phyloP scores from a whole-genome alignment of 2,329 filamentous ascomycete species.

The Colletotrichum tabaci region DNA sequence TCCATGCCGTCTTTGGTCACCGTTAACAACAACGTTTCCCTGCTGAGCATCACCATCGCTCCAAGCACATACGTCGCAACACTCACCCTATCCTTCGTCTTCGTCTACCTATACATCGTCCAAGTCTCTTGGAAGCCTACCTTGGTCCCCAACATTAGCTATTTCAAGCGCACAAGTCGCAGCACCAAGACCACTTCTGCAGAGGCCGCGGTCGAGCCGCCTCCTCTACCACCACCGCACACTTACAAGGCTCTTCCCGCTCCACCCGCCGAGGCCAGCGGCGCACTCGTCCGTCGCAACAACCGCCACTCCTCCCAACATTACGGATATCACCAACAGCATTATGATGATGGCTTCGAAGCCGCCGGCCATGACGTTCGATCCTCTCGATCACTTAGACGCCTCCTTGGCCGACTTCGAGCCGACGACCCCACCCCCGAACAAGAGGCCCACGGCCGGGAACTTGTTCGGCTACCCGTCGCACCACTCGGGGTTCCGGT shows the following conservation, averaged over 20 bases:
- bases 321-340: slow-evolving; percentile 26
- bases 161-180: slow-evolving; percentile 44
- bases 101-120: slow-evolving; percentile 65
- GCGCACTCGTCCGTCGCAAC: slow-evolving; percentile 38
- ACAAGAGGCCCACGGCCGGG: slow-evolving; percentile 42
- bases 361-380: slow-evolving; percentile 47
- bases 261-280: slow-evolving; percentile 37
- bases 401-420: slow-evolving; percentile 70
- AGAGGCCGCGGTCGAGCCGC: slow-evolving; percentile 36
- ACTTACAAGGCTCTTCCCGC: slow-evolving; percentile 43
- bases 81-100: slow-evolving; percentile 64
- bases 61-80: slow-evolving; percentile 71
- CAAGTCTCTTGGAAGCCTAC: slow-evolving; percentile 47
- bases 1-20: slow-evolving; percentile 73
- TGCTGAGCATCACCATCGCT: slow-evolving; percentile 72
- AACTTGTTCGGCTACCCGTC: slow-evolving; percentile 57
- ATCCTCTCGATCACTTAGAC: slow-evolving; percentile 62
- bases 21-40: slow-evolving; percentile 73
- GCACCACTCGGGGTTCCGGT: slow-evolving; percentile 60
- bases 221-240: slow-evolving; percentile 33
- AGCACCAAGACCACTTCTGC: slow-evolving; percentile 43
- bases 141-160: slow-evolving; percentile 44
- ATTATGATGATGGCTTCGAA: slow-evolving; percentile 45
- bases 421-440: slow-evolving; percentile 58
- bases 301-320: slow-evolving; percentile 19